Percentiles rank a stretch among this genome's conserved stretches.
Conservation (phyloP, 176 grass and related monocot genomes). For the Oropetium thomaeum region DNA sequence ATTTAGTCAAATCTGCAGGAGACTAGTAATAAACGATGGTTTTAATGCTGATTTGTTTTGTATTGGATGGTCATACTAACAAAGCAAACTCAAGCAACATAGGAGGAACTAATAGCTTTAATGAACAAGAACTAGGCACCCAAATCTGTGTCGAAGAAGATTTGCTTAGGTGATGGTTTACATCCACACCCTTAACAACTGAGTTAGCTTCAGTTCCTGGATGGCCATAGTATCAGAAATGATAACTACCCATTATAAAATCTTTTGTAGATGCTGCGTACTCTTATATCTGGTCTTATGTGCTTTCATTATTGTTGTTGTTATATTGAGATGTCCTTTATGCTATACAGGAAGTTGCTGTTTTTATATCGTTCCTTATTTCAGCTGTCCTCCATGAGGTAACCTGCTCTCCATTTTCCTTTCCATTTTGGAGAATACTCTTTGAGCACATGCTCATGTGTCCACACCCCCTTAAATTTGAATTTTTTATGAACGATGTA, state of each 20-base stretch:
- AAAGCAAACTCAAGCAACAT: too few species aligned
- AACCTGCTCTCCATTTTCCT: slow-evolving; percentile 14
- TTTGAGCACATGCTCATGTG: too few species aligned
- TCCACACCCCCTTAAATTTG: too few species aligned
- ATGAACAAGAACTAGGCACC: too few species aligned
- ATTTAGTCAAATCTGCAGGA: neutral
- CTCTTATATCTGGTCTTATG: neutral
- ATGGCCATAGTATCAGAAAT: neutral
- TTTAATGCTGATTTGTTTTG: slow-evolving; percentile 21
- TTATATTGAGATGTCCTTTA: neutral
- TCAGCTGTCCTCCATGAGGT: slow-evolving; percentile 97
- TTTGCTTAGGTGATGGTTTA: too few species aligned
- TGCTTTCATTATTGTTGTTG: slow-evolving; percentile 22
- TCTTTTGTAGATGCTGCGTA: slow-evolving; percentile 1
- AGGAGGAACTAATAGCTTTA: too few species aligned
- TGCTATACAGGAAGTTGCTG: slow-evolving; percentile 74
- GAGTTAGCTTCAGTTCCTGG: neutral
- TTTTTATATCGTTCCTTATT: slow-evolving; percentile 86
- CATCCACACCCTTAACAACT: too few species aligned
- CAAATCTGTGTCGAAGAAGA: too few species aligned
- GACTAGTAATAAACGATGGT: neutral
- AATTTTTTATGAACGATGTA: too few species aligned
- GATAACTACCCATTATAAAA: neutral
- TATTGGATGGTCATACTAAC: neutral
- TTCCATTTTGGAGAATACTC: too few species aligned